These are phyloP conservation scores for Didymellaceae sp. DNA, from an alignment of 2,329 filamentous ascomycete genomes.

Conservation along the genomic window DNA sequence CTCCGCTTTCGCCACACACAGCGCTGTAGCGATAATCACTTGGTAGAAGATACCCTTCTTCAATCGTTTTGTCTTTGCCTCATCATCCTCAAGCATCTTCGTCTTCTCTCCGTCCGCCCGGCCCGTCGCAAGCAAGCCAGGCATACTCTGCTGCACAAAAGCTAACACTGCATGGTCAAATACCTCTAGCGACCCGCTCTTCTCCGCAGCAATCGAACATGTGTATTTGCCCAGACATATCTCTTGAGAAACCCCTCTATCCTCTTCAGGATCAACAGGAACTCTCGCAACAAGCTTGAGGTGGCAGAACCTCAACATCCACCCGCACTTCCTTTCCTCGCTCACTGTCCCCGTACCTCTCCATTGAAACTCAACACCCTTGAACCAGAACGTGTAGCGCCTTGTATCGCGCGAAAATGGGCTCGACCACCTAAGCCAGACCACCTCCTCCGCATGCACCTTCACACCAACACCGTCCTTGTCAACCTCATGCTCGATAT, in stretches of 20 bases:
- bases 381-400: conserved; percentile 36
- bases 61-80: conserved; percentile 12
- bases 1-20: conserved; percentile 44
- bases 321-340: conserved; percentile 30
- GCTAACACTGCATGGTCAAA: conserved; percentile 31
- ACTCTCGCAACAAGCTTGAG: conserved; percentile 40
- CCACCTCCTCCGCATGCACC: background rate
- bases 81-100: background rate
- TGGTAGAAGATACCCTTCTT: conserved; percentile 36
- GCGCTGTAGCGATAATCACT: conserved; percentile 40
- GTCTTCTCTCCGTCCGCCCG: background rate
- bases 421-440: background rate
- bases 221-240: conserved; percentile 40
- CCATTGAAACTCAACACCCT: conserved; percentile 43
- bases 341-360: conserved; percentile 42
- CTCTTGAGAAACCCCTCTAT: conserved; percentile 16
- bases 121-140: background rate
- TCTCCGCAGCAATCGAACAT: conserved; percentile 32
- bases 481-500: background rate
- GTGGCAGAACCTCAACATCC: conserved; percentile 35
- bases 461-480: background rate
- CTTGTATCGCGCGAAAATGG: conserved; percentile 26
- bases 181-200: conserved; percentile 37
- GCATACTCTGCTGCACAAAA: conserved; percentile 22
- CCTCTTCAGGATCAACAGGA: conserved; percentile 4